These are phyloP conservation scores for Russula compacta DNA, from an alignment of 768 basidiomycete genomes.

Conservation along the genomic window DNA sequence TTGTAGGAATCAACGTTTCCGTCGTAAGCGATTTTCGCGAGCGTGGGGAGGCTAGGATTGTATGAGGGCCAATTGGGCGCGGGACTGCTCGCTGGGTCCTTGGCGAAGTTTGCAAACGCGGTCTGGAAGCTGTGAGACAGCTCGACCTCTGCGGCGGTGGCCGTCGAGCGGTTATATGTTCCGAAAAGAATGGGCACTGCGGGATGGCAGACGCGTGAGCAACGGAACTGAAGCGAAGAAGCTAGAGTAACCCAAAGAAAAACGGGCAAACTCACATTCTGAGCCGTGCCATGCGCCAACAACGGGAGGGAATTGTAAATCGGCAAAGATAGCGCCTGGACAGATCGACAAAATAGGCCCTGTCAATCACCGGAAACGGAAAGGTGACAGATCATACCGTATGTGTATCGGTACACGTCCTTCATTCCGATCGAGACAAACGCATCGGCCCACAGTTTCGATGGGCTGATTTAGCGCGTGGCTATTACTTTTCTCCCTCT, in stretches of 20 bases:
- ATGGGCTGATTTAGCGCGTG: neutral
- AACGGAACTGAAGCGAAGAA: neutral
- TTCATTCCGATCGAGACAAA: neutral
- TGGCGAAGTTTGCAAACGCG: slow-evolving; percentile 1
- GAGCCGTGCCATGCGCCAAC: neutral
- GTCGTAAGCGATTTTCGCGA: no score
- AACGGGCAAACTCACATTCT: neutral
- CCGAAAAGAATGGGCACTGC: neutral
- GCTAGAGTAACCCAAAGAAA: neutral
- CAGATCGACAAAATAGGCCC: neutral
- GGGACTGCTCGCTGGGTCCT: neutral
- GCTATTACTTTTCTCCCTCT: neutral
- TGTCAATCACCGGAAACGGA: no score
- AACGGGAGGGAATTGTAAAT: neutral
- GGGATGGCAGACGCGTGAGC: no score
- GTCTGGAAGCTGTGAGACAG: slow-evolving; percentile 20
- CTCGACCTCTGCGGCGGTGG: slow-evolving; percentile 18
- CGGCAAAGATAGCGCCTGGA: slow-evolving; percentile 1
- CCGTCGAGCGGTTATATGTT: slow-evolving; percentile 7
- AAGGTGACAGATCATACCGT: neutral
- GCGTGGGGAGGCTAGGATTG: no score
- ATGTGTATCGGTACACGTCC: slow-evolving; percentile 4
- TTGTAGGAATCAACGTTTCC: no score
- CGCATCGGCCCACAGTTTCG: slow-evolving; percentile 6
- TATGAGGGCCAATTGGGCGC: neutral